Evolutionary conservation across 306 rosid species (phyloP), one percentile per base, ranked within the genome.

Genomic region (Cucurbita ficifolia): DNA sequence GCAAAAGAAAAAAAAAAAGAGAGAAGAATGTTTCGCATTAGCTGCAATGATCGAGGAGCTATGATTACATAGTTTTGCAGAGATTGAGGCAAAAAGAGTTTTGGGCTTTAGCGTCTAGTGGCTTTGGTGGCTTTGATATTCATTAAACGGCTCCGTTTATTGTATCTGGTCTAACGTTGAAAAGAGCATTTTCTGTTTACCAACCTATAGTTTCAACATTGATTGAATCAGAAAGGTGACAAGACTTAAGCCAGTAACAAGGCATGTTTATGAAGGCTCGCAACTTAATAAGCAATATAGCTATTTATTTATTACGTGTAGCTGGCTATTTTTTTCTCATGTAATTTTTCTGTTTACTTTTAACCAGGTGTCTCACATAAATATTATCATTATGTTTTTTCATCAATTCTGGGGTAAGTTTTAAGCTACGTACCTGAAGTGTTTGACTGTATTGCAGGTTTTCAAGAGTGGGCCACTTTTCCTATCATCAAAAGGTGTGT

Each of bases 401-500:
- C 9, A 58, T 60, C 57, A 9, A 59, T 24, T n/a, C 45, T 7
- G 48, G 56, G 18, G 53, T 13, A 55, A 40, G n/a, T 56, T 57
- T 8, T 55, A 57, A 59, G 74, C 16, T 74, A 16, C 63, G 17
- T 55, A 22, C n/a, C 59, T 78, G 22, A 76, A 76, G 12, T 42
- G 19, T 38, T 52, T 45, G 13, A 22, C 51, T 76, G 16, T 84
- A 56, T 72, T 83, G 84, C 85, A 95, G 99, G 75, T 91, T 84
- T 86, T 89, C 89, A 95, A 91, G 87, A 89, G 93, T 35, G 97
- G 99, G n/a, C 93, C 96, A 19, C 91, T 95, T 74, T 89, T 91
- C 75, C 71, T 95, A 85, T 89, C 99, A 79, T 91, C 97, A 70
- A 91, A 88, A 89, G 97, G 97, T 89, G 75, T 83, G 97, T 77